Evolutionary conservation across 768 basidiomycete species (phyloP).

Genomic region (Phylloporus sp.): DNA sequence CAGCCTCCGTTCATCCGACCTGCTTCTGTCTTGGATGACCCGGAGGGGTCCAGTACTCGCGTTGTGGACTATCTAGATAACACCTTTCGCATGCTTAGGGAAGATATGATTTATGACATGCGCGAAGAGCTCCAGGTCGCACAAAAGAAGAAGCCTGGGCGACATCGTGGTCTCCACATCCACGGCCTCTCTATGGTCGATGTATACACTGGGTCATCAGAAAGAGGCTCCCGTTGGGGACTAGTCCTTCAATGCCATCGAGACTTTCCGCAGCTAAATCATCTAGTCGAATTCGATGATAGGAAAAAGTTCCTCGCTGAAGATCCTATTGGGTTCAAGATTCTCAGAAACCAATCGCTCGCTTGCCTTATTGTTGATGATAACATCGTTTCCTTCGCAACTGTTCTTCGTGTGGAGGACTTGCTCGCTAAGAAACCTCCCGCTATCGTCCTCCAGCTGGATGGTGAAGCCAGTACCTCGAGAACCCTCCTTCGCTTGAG

Average conservation of each 20-base stretch:
- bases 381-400: slow-evolving; percentile 51
- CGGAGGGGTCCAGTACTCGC: slow-evolving; percentile 35
- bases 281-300: slow-evolving; percentile 29
- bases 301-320: slow-evolving; percentile 38
- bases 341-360: slow-evolving; percentile 54
- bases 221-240: slow-evolving; percentile 38
- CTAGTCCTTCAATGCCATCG: slow-evolving; percentile 35
- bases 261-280: slow-evolving; percentile 37
- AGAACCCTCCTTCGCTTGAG: slow-evolving; percentile 42
- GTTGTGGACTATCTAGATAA: slow-evolving; percentile 56
- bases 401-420: slow-evolving; percentile 52
- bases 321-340: slow-evolving; percentile 29
- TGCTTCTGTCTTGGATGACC: slow-evolving; percentile 42
- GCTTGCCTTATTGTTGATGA: slow-evolving; percentile 49
- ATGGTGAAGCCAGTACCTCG: slow-evolving; percentile 40
- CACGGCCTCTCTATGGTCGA: slow-evolving; percentile 37
- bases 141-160: slow-evolving; percentile 39
- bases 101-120: slow-evolving; percentile 61
- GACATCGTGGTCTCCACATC: slow-evolving; percentile 38
- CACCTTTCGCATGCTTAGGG: slow-evolving; percentile 60
- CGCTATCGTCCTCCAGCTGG: slow-evolving; percentile 51
- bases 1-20: slow-evolving; percentile 53
- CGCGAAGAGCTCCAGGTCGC: slow-evolving; percentile 53
- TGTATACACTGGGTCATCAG: slow-evolving; percentile 34
- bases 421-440: slow-evolving; percentile 47